Conservation (phyloP, 257 asterid species). For the Solanum medicagineum region DNA sequence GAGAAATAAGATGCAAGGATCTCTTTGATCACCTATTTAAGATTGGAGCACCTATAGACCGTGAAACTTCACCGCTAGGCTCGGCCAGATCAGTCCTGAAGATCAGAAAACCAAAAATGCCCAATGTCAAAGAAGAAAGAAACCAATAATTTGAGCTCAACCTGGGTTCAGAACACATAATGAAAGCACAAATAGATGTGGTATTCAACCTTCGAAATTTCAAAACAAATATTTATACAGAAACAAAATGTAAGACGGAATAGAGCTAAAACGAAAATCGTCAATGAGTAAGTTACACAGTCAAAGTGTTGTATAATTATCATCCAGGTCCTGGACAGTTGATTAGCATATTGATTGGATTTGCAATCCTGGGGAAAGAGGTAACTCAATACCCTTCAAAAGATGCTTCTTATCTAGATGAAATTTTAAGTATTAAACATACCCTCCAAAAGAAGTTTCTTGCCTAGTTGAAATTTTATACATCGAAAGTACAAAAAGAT, state of each 20-base stretch:
- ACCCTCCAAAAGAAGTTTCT: background rate
- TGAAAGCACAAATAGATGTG: background rate
- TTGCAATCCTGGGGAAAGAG: background rate
- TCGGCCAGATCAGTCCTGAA: constrained; percentile 78
- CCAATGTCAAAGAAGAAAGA: constrained; percentile 1
- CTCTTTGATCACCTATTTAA: constrained; percentile 42
- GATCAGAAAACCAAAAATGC: background rate
- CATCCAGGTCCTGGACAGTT: background rate
- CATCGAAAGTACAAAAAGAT: background rate
- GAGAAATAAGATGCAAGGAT: background rate
- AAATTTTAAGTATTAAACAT: background rate
- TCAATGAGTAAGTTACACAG: background rate
- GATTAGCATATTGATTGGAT: background rate
- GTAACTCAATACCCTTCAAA: background rate
- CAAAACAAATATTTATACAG: background rate
- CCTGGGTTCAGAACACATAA: background rate
- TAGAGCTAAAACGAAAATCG: background rate
- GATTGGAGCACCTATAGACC: constrained; percentile 47
- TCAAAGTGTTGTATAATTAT: background rate
- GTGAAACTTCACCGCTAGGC: constrained; percentile 83
- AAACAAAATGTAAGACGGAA: background rate
- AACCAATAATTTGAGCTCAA: background rate
- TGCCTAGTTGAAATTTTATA: background rate
- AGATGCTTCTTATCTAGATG: background rate
- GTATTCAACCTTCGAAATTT: background rate